Evolutionary conservation across 2,329 filamentous ascomycete genomes (phyloP).

Genomic region (Xylariaceae sp.): DNA sequence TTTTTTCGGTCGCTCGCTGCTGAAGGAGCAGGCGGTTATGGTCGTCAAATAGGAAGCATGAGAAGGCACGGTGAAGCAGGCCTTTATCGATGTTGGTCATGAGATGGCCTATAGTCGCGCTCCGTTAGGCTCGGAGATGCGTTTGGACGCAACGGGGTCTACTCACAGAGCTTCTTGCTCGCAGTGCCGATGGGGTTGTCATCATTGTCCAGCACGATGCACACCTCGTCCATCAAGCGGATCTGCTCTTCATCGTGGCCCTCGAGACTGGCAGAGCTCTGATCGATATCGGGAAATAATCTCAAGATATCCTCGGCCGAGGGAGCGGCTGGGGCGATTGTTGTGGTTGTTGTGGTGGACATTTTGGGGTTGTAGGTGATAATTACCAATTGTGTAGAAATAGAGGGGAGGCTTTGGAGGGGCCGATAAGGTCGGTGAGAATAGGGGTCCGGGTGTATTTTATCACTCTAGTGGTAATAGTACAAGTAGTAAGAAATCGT

Average conservation of each 20-base stretch:
- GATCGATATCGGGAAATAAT: slow-evolving; percentile 81
- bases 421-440: slow-evolving; percentile 9
- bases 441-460: too few relatives aligned
- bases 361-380: slow-evolving; percentile 13
- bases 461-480: too few relatives aligned
- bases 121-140: neutral
- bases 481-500: too few relatives aligned
- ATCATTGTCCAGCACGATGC: slow-evolving; percentile 91
- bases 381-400: slow-evolving; percentile 5
- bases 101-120: slow-evolving; percentile 66
- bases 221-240: slow-evolving; percentile 96
- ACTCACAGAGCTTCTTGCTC: slow-evolving; percentile 93
- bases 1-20: slow-evolving; percentile 93
- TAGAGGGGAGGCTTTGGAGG: slow-evolving; percentile 6
- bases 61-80: slow-evolving; percentile 94
- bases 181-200: slow-evolving; percentile 91
- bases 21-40: slow-evolving; percentile 90
- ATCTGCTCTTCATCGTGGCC: slow-evolving; percentile 98
- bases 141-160: neutral
- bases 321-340: slow-evolving; percentile 47
- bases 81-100: slow-evolving; percentile 99
- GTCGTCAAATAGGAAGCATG: slow-evolving; percentile 94
- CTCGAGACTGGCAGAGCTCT: slow-evolving; percentile 68
- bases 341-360: slow-evolving; percentile 43
- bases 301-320: slow-evolving; percentile 82